Evolutionary conservation across 2,329 filamentous ascomycete genomes (phyloP), one percentile per base, ranked within the genome.

Genomic region (Nigrospora oryzae): DNA sequence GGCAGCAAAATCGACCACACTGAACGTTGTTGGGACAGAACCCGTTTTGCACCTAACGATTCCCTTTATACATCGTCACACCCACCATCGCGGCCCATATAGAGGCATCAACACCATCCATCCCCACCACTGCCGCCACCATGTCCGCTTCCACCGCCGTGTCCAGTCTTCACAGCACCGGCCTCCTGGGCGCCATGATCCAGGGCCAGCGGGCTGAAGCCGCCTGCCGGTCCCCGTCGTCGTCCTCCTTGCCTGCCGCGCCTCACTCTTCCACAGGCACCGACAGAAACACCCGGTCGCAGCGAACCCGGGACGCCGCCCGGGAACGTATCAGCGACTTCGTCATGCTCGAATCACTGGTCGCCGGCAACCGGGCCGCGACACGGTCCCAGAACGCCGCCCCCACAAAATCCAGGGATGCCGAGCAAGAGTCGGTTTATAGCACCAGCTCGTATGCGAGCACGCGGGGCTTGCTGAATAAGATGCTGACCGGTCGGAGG

Each of bases 401-500:
- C 5, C 34, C 34, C 14, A 16, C 34, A 16, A 10, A 2, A 6
- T 5, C 33, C 14, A 43, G 36, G 42, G 12, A 31, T 12, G 33
- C 34, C 11, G 42, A 44, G 35, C 28, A 19, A 13, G 19, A 28
- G 14, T 44, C 42, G 13, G 15, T 38, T 5, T 33, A 13, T 16
- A 39, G 36, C 36, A 39, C 17, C 30, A 17, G 23, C 11, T 38
- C 34, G n/a, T 44, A 23, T 16, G 23, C 23, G n/a, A 44, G 42
- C 42, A 44, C 36, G 16, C 23, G 42, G 30, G 28, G 16, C 3
- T 30, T 44, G 36, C 42, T 44, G 13, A 44, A 44, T 30, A 44
- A 30, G 34, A 31, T 14, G 41, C 15, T 16, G 33, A 16, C 17
- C 6, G 15, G 15, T 5, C 11, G 17, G 23, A 36, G 15, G 34